Conservation (phyloP, 495 filamentous ascomycete genomes). For the Penicillium cinerascens region DNA sequence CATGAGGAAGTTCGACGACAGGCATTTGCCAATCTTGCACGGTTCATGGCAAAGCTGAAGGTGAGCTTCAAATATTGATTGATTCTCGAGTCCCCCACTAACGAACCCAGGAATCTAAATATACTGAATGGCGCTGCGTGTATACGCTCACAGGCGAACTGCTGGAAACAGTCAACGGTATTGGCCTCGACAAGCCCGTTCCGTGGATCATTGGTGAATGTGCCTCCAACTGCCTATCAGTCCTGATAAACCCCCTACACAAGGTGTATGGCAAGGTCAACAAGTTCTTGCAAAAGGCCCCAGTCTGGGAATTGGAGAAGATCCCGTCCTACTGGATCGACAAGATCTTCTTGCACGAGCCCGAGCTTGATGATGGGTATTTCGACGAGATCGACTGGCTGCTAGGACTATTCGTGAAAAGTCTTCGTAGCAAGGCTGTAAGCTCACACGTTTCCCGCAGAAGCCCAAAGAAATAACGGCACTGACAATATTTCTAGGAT, state of each 20-base stretch:
- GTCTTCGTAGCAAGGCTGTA: slow-evolving; percentile 57
- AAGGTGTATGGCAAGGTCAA: slow-evolving; percentile 86
- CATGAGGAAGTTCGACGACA: slow-evolving; percentile 71
- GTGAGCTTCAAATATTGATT: slow-evolving; percentile 20
- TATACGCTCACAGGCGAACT: slow-evolving; percentile 75
- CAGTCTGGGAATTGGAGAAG: slow-evolving; percentile 68
- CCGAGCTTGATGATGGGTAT: slow-evolving; percentile 68
- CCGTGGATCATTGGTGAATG: slow-evolving; percentile 73
- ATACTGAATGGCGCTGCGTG: slow-evolving; percentile 71
- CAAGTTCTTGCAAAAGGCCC: slow-evolving; percentile 70
- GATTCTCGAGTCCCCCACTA: not conserved
- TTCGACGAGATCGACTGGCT: slow-evolving; percentile 79
- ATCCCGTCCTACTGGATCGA: slow-evolving; percentile 72
- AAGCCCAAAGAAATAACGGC: not conserved
- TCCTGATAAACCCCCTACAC: slow-evolving; percentile 74
- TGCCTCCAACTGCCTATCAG: slow-evolving; percentile 61
- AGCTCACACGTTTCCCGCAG: slow-evolving; percentile 2
- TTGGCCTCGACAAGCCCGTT: slow-evolving; percentile 55
- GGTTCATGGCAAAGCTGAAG: slow-evolving; percentile 63
- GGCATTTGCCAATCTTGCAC: slow-evolving; percentile 63
- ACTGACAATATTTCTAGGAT: slow-evolving; percentile 47
- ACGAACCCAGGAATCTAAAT: slow-evolving; percentile 51
- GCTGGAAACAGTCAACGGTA: slow-evolving; percentile 61
- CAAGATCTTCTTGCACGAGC: slow-evolving; percentile 64
- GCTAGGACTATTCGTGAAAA: slow-evolving; percentile 67